A percentile compares a stretch with the other conserved stretches of the same genome.
These are phyloP conservation scores for Leccinum imitatum DNA, from an alignment of 768 basidiomycete genomes.

Conservation along the genomic window DNA sequence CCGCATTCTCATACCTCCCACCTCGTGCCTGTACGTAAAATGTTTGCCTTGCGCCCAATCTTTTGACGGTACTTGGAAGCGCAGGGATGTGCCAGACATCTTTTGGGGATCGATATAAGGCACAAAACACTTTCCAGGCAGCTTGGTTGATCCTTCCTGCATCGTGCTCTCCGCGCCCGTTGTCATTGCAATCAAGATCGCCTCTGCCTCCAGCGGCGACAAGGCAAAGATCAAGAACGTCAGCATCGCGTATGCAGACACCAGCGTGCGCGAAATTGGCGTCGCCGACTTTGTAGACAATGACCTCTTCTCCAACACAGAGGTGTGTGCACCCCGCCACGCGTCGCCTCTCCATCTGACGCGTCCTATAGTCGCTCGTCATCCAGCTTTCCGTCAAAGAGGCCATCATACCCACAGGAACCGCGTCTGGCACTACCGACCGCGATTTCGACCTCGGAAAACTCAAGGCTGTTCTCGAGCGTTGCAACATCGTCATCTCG, in stretches of 20 bases:
- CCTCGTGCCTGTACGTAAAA: too few relatives aligned
- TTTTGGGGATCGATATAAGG: too few relatives aligned
- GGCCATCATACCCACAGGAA: conserved; percentile 79
- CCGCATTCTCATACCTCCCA: too few relatives aligned
- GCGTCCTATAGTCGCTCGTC: conserved; percentile 67
- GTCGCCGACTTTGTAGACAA: too few relatives aligned
- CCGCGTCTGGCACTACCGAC: conserved; percentile 67
- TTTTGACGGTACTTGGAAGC: too few relatives aligned
- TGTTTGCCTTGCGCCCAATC: too few relatives aligned
- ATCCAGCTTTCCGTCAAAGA: conserved; percentile 99
- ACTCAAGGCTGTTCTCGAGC: conserved; percentile 79
- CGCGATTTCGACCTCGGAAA: conserved; percentile 88
- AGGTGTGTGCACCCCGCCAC: conserved; percentile 49
- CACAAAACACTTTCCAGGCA: conserved; percentile 38
- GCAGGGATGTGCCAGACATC: too few relatives aligned
- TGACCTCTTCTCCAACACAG: conserved; percentile 71
- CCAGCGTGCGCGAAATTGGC: conserved; percentile 44
- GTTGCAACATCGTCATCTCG: conserved; percentile 88
- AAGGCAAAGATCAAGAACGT: conserved; percentile 70
- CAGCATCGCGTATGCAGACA: conserved; percentile 91
- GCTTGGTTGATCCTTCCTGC: conserved; percentile 13
- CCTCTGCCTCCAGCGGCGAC: conserved; percentile 47
- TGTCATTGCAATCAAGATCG: conserved; percentile 84
- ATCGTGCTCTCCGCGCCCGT: conserved; percentile 80
- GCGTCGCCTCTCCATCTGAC: neutral